Evolutionary conservation across 169 alveolate species (phyloP).

Genomic region (Plasmodium billcollinsi): DNA sequence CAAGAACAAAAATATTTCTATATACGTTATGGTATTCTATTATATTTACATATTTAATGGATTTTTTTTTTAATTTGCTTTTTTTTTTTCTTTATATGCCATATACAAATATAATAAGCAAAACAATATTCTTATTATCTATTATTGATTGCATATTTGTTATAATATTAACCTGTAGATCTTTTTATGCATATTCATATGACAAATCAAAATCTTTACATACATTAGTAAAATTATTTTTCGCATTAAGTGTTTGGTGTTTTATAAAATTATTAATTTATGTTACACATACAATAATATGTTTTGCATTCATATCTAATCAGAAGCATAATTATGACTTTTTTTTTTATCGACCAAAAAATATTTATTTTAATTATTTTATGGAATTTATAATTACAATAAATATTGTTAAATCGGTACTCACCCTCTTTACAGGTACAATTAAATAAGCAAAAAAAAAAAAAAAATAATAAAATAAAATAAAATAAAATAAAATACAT

Average conservation of each 20-base stretch:
- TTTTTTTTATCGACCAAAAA: slow-evolving; percentile 5
- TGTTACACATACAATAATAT: slow-evolving; percentile 15
- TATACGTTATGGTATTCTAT: slow-evolving; percentile 40
- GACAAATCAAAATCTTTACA: slow-evolving; percentile 36
- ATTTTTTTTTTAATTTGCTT: slow-evolving; percentile 29
- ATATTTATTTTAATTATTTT: slow-evolving; percentile 39
- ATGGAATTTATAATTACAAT: slow-evolving; percentile 57
- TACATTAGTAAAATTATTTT: slow-evolving; percentile 26
- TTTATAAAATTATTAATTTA: slow-evolving; percentile 43
- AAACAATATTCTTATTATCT: slow-evolving; percentile 41
- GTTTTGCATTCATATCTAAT: slow-evolving; percentile 8
- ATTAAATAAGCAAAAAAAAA: neutral
- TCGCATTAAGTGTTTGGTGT: slow-evolving; percentile 68
- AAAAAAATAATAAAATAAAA: too few relatives aligned
- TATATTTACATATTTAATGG: slow-evolving; percentile 44
- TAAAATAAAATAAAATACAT: too few relatives aligned
- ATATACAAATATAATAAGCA: slow-evolving; percentile 27
- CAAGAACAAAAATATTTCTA: slow-evolving; percentile 39
- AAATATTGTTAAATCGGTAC: slow-evolving; percentile 29
- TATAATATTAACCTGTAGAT: slow-evolving; percentile 34
- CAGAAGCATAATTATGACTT: slow-evolving; percentile 12
- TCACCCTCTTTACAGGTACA: slow-evolving; percentile 75
- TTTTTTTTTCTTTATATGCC: slow-evolving; percentile 19
- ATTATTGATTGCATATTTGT: slow-evolving; percentile 30
- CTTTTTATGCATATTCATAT: slow-evolving; percentile 45